Percentiles rank a stretch among this genome's conserved stretches.
Conservation (phyloP, 257 asterid genomes). For the Cruciata laevipes region DNA sequence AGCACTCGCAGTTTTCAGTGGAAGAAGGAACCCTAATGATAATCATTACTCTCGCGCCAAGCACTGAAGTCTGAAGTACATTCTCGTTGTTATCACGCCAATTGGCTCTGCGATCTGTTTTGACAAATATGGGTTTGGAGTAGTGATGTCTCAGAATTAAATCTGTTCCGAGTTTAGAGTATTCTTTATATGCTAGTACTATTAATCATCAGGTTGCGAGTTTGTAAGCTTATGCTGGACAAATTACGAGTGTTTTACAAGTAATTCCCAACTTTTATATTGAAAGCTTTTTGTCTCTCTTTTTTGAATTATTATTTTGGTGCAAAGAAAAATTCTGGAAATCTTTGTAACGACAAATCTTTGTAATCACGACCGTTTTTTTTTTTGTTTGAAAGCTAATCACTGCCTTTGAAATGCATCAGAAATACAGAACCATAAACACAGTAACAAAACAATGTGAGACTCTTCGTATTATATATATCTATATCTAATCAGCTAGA, state of each 20-base stretch:
- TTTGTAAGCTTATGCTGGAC: not conserved
- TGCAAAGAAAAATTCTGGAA: too few relatives aligned
- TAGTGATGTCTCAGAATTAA: not conserved
- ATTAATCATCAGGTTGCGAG: not conserved
- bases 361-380: too few relatives aligned
- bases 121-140: not conserved
- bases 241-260: not conserved
- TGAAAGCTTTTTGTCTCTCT: too few relatives aligned
- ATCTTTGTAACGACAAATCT: not conserved
- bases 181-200: not conserved
- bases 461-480: not conserved
- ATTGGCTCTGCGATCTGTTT: not conserved
- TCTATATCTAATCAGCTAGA: not conserved
- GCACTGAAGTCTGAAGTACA: slow-evolving; percentile 33
- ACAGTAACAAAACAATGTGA: not conserved
- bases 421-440: too few relatives aligned
- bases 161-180: not conserved
- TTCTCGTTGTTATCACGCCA: not conserved
- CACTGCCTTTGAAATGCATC: not conserved
- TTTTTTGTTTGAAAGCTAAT: too few relatives aligned
- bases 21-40: slow-evolving; percentile 90
- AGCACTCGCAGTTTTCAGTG: slow-evolving; percentile 84
- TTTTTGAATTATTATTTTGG: too few relatives aligned
- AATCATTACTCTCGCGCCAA: slow-evolving; percentile 69
- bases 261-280: too few relatives aligned